Conservation (phyloP, 306 rosid species). For the Castanea crenata region DNA sequence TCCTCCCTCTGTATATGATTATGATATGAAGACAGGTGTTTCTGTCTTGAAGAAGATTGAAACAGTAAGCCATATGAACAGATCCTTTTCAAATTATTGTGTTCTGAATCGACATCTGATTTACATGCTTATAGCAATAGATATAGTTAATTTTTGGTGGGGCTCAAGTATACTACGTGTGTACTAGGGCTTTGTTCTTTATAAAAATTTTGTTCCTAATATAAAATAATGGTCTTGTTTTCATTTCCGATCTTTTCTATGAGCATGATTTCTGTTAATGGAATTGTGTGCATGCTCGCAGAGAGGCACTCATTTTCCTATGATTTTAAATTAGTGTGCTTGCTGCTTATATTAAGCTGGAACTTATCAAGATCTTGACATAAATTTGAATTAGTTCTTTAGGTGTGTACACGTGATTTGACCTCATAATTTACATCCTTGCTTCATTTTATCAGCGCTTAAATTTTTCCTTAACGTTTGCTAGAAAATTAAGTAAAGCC, state of each 20-base stretch:
- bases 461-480: too few species aligned
- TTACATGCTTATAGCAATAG: background rate
- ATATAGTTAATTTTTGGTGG: background rate
- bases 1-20: conserved; percentile 78
- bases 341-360: background rate
- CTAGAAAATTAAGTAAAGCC: background rate
- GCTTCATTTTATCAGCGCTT: background rate
- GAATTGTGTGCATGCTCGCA: too few species aligned
- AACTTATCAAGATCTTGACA: background rate
- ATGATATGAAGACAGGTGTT: conserved; percentile 70
- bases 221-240: background rate
- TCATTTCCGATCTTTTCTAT: background rate
- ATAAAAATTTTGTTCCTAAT: too few species aligned
- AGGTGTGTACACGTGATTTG: background rate
- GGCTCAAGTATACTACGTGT: too few species aligned
- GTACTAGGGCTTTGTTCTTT: too few species aligned
- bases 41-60: conserved; percentile 81
- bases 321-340: background rate
- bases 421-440: background rate
- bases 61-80: conserved; percentile 48
- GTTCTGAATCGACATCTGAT: conserved; percentile 12
- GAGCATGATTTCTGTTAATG: background rate
- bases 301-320: background rate
- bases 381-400: background rate
- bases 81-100: conserved; percentile 14